Evolutionary conservation across 2,329 filamentous ascomycete genomes (phyloP).

Genomic region (Madurella fahalii): DNA sequence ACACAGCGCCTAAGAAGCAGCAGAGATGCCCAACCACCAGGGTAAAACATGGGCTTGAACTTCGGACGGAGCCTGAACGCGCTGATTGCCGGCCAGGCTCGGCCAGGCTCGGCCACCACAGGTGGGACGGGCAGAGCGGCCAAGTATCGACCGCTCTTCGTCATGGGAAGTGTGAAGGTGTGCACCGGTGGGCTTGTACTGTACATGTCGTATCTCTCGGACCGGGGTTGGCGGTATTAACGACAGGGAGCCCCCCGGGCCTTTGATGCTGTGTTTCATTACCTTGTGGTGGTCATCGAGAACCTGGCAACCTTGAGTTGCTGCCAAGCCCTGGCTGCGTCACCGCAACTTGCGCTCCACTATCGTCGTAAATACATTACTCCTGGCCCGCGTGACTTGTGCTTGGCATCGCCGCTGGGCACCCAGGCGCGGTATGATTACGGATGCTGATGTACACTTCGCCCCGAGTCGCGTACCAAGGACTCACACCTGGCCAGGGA

Average conservation of each 20-base stretch:
- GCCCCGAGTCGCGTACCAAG: slow-evolving; percentile 17
- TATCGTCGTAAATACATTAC: slow-evolving; percentile 15
- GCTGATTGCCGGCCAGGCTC: too few species aligned
- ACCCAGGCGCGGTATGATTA: slow-evolving; percentile 1
- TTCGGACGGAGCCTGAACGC: slow-evolving; percentile 2
- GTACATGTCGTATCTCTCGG: slow-evolving; percentile 15
- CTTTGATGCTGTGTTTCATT: slow-evolving; percentile 26
- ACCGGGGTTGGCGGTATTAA: slow-evolving; percentile 21
- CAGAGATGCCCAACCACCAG: slow-evolving; percentile 17
- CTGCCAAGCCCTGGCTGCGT: slow-evolving; percentile 27
- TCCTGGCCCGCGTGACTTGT: slow-evolving; percentile 11
- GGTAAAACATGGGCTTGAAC: too few species aligned
- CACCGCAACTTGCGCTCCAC: slow-evolving; percentile 26
- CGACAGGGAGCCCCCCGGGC: slow-evolving; percentile 21
- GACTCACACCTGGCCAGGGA: slow-evolving; percentile 14
- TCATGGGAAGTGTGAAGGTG: slow-evolving; percentile 1
- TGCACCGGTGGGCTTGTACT: slow-evolving; percentile 16
- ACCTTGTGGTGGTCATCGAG: slow-evolving; percentile 20
- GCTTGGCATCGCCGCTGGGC: slow-evolving; percentile 12
- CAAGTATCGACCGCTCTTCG: not conserved
- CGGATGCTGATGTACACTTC: slow-evolving; percentile 12
- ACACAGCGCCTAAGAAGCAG: slow-evolving; percentile 1
- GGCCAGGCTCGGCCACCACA: not conserved
- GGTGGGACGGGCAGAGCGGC: slow-evolving; percentile 1
- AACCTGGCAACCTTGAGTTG: slow-evolving; percentile 20